Evolutionary conservation across 768 basidiomycete species (phyloP), one percentile per base, ranked within the genome.

Genomic region (Panus rudis): DNA sequence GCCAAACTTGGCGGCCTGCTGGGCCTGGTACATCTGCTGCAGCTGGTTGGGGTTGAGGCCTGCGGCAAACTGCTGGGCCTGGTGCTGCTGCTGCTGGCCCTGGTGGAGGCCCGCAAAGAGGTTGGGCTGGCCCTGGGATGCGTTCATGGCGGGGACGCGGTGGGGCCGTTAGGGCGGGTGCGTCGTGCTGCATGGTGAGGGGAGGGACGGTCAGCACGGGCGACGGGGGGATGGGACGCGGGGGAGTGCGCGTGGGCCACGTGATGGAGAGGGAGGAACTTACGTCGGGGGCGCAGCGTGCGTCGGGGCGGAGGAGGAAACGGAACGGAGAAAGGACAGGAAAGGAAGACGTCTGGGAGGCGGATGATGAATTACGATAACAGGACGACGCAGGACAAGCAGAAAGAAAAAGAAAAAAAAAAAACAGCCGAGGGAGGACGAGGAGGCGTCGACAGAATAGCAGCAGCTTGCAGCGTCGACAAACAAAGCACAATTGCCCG

Each of bases 41-140:
- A 55, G 43, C 45, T 54, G 54, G 25, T 37, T 40, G 24, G 49
- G 48, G 28, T 37, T 37, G 31, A 42, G 37, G 12, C 41, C 40
- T 45, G 46, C 5, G 46, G 42, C 1, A 41, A 26, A 16, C 30
- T 32, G 38, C 27, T 39, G 24, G 37, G 21, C 33, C 42, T 41
- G 0, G 40, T 23, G 17, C 26, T 39, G 37, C 20, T n/a, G 27
- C 24, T 37, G 38, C 6, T 25, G 46, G 25, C 41, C n/a, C 28
- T 39, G 14, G 40, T 45, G 17, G 50, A 48, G 47, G 33, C 50
- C 48, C 41, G 50, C 49, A 41, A 47, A 46, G 37, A 45, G 40
- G 50, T 51, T 50, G 35, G 35, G 45, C 33, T 50, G 51, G 21
- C 27, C 33, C 20, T 47, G 48, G 28, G 28, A 30, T 10, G 16